Percentiles rank a stretch among this genome's conserved stretches.
Conservation (phyloP, 768 basidiomycete species). For the Hebeloma cylindrosporum region DNA sequence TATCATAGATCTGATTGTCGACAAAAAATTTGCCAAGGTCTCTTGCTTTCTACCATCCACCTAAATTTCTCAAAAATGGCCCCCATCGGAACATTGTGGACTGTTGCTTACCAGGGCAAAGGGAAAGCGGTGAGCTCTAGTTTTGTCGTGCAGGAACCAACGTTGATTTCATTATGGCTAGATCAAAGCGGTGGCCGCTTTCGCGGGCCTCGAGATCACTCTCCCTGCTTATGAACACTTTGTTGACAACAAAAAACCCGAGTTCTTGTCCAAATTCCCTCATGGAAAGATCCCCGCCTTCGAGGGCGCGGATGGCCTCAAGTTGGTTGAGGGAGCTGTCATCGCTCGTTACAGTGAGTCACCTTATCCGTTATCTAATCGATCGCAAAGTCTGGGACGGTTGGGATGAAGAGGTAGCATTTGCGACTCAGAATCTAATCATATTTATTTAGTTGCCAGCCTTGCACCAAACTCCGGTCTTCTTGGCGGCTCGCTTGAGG, state of each 20-base stretch:
- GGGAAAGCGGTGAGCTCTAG: conserved; percentile 51
- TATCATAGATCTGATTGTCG: conserved; percentile 11
- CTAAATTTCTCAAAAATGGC: conserved; percentile 40
- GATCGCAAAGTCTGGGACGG: conserved; percentile 22
- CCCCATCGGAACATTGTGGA: conserved; percentile 66
- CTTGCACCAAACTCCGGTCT: conserved; percentile 79
- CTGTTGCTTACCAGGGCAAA: conserved; percentile 38
- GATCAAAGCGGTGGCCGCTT: conserved; percentile 59
- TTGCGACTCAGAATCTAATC: conserved; percentile 35
- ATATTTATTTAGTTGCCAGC: conserved; percentile 57
- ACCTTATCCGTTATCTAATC: conserved; percentile 33
- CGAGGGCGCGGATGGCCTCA: conserved; percentile 75
- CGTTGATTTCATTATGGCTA: conserved; percentile 19
- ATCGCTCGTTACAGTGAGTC: conserved; percentile 90
- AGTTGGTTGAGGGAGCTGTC: conserved; percentile 71
- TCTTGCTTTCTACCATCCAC: conserved; percentile 14
- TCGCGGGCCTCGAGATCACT: conserved; percentile 58
- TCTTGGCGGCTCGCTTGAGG: conserved; percentile 62
- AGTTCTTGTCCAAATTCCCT: conserved; percentile 73
- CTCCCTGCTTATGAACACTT: conserved; percentile 57
- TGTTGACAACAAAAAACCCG: conserved; percentile 69
- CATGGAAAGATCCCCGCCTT: conserved; percentile 84
- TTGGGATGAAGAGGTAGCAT: conserved; percentile 39
- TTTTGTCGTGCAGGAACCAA: not conserved
- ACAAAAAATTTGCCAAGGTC: conserved; percentile 17